phyloP scores from a whole-genome alignment of 2,329 filamentous ascomycete species.

The Colletotrichum orbiculare region DNA sequence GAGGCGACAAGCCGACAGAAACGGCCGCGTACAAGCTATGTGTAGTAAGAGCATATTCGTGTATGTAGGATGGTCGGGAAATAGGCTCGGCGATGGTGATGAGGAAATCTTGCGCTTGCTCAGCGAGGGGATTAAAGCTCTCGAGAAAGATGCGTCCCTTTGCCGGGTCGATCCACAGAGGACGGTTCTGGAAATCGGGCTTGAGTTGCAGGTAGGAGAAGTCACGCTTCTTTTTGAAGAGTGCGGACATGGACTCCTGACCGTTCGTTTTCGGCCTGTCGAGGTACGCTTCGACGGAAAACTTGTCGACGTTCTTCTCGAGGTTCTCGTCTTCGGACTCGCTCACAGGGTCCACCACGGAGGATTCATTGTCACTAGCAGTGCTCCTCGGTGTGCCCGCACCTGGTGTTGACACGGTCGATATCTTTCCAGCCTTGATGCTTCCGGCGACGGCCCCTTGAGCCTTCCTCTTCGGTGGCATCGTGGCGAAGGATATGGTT shows the following conservation, averaged over 20 bases:
- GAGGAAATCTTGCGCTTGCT: conserved; percentile 91
- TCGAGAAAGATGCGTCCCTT: conserved; percentile 91
- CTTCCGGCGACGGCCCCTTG: conserved; percentile 56
- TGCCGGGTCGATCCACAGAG: conserved; percentile 91
- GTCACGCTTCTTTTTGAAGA: conserved; percentile 65
- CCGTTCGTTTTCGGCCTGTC: conserved; percentile 32
- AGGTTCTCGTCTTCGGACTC: conserved; percentile 64
- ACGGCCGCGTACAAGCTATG: conserved; percentile 97
- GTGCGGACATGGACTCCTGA: conserved; percentile 35
- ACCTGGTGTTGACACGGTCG: conserved; percentile 69
- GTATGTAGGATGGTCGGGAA: conserved; percentile 88
- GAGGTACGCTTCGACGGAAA: conserved; percentile 63
- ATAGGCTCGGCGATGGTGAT: conserved; percentile 95
- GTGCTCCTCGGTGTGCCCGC: conserved; percentile 69
- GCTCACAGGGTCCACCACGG: conserved; percentile 38
- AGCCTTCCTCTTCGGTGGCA: conserved; percentile 81
- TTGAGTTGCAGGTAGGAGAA: conserved; percentile 87
- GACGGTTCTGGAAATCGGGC: conserved; percentile 87
- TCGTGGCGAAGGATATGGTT: conserved; percentile 47
- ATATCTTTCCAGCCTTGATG: conserved; percentile 67
- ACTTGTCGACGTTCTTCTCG: conserved; percentile 69
- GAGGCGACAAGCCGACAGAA: conserved; percentile 88
- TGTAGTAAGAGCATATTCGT: conserved; percentile 91
- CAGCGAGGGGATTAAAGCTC: conserved; percentile 89
- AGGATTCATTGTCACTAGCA: conserved; percentile 64